Base-by-base conservation (phyloP, 2,329 filamentous ascomycete species). In the Trichophyton benhamiae region DNA sequence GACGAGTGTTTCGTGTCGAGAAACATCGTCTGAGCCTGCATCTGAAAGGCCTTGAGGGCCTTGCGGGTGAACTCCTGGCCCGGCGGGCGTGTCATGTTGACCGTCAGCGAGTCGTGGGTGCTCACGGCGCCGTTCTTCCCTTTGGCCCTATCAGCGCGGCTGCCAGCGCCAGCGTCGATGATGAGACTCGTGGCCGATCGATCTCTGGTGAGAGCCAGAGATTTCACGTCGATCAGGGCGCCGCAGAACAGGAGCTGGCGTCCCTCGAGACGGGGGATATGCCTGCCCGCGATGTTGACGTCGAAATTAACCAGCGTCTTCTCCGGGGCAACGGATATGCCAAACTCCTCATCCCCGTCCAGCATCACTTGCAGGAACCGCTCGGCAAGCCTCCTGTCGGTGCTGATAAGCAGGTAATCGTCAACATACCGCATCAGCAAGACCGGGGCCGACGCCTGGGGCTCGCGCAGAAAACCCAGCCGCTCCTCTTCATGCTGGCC, bases 231-330 rank as follows among this genome's bases (percentile, higher is more conserved):
- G 67, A 99, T 90, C 15, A 84, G 73, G 48, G 84, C 83, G 44
- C 94, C 94, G 69, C 94, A 97, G 73, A 96, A 99, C 0, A 92
- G 90, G 71, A 99, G 97, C 25, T 71, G 65, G 1, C 71, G 71
- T 63, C 75, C 77, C 65, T 72, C 67, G 44, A 83, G 68, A 44
- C 80, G 78, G 2, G 78, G 76, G 44, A 88, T 79, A 33, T 76
- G 72, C 6, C 71, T 69, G 0, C 80, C 83, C 33, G 80, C 74
- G 46, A 91, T 75, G 0, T 70, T 70, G 57, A 87, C 77, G 20
- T 87, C 82, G 70, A 97, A 97, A 72, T 96, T 99, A 60, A 87
- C 83, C 61, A 96, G 77, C 42, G 86, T 94, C 76, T 99, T 99
- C 57, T 80, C 77, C 0, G 82, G 78, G 70, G 87, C 92, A 60